A percentile compares a stretch with the other conserved stretches of the same genome.
These are phyloP conservation scores for Zoysia matrella DNA, from an alignment of 202 grass and related monocot genomes.

Conservation along the genomic window DNA sequence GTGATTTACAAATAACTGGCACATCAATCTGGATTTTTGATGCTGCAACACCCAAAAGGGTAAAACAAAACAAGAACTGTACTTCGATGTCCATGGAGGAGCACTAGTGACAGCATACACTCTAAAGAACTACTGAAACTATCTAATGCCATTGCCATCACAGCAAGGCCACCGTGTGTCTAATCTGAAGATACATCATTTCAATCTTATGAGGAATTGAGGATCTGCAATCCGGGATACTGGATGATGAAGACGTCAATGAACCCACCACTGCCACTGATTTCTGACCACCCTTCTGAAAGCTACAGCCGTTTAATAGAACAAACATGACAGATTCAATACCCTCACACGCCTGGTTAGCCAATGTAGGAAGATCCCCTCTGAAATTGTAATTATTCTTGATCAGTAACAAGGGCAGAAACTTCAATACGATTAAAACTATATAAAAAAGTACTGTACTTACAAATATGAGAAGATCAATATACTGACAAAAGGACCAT, in stretches of 20 bases:
- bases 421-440: not conserved
- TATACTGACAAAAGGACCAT: not conserved
- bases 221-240: too few species aligned
- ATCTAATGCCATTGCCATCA: not conserved
- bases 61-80: too few species aligned
- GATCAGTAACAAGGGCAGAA: not conserved
- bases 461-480: slow-evolving; percentile 17
- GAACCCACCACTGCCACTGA: too few species aligned
- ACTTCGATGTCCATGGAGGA: too few species aligned
- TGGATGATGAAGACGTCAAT: too few species aligned
- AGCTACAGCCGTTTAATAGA: not conserved
- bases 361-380: slow-evolving; percentile 4
- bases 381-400: slow-evolving; percentile 2
- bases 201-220: too few species aligned
- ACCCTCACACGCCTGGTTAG: slow-evolving; percentile 15
- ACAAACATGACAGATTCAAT: not conserved
- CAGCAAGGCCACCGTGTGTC: too few species aligned
- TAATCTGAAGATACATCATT: too few species aligned
- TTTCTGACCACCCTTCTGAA: not conserved
- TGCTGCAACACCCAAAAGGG: too few species aligned
- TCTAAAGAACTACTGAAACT: too few species aligned
- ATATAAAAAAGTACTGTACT: not conserved
- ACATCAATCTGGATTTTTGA: too few species aligned
- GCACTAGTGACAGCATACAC: too few species aligned
- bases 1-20: not conserved